A percentile compares a stretch with the other conserved stretches of the same genome.
phyloP scores from a whole-genome alignment of 805 yeast genomes.

The Teunomyces atbi region DNA sequence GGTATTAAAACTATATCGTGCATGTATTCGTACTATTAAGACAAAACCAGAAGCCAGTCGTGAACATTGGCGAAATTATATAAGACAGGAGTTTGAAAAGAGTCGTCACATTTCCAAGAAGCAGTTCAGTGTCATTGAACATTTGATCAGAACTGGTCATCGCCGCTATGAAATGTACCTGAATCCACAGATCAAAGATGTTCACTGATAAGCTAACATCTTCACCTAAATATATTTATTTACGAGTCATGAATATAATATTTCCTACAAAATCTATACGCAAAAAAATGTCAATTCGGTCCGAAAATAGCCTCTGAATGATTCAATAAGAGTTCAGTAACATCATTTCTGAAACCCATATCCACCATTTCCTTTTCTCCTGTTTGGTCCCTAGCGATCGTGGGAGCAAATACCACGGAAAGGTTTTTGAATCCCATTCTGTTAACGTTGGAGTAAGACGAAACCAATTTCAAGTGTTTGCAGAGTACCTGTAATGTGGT shows the following conservation, averaged over 20 bases:
- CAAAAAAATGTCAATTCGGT: neutral
- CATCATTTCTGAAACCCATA: conserved; percentile 75
- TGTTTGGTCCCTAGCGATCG: conserved; percentile 72
- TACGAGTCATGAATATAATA: neutral
- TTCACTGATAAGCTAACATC: conserved; percentile 28
- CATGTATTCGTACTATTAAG: conserved; percentile 44
- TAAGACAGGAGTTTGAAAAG: conserved; percentile 63
- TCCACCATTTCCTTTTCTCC: conserved; percentile 84
- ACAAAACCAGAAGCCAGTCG: conserved; percentile 50
- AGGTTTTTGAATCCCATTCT: conserved; percentile 82
- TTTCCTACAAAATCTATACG: neutral
- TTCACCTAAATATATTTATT: neutral
- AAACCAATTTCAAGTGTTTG: conserved; percentile 64
- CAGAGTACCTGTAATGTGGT: conserved; percentile 55
- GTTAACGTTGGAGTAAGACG: conserved; percentile 51
- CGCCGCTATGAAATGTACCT: conserved; percentile 71
- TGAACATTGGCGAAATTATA: conserved; percentile 41
- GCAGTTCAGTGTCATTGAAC: conserved; percentile 84
- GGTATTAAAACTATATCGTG: conserved; percentile 50
- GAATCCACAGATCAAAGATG: conserved; percentile 68
- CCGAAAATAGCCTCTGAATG: conserved; percentile 43
- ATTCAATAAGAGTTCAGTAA: conserved; percentile 68
- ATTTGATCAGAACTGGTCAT: conserved; percentile 73
- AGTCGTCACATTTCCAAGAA: conserved; percentile 60
- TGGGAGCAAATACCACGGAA: conserved; percentile 93